These are phyloP conservation scores for Thalassiosira mediterranea DNA, from an alignment of 352 stramenopile species.

Conservation along the genomic window DNA sequence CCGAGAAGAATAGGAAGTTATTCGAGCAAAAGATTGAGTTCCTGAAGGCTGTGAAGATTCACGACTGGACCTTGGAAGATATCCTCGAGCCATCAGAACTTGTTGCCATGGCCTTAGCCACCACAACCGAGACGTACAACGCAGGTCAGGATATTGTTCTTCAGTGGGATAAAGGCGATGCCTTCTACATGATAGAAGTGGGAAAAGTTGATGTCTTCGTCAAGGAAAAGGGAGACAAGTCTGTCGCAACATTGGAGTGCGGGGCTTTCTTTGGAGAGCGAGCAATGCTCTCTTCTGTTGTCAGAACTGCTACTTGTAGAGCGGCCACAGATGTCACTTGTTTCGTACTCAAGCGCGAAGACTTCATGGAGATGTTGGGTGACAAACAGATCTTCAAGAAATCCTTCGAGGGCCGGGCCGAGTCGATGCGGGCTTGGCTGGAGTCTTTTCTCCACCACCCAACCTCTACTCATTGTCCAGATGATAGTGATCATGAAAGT, in stretches of 20 bases:
- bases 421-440: no score
- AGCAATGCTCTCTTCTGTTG: constrained; percentile 91
- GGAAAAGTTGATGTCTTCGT: constrained; percentile 71
- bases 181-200: constrained; percentile 81
- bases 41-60: constrained; percentile 61
- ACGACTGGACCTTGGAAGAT: constrained; percentile 53
- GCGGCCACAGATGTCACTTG: constrained; percentile 59
- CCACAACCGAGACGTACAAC: constrained; percentile 65
- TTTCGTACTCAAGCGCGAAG: constrained; percentile 89
- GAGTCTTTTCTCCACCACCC: no score
- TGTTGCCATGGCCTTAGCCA: constrained; percentile 74
- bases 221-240: constrained; percentile 46
- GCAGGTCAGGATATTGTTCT: constrained; percentile 81
- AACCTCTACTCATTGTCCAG: no score
- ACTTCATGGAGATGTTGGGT: constrained; percentile 92
- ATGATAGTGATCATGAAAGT: no score
- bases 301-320: constrained; percentile 77
- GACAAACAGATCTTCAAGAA: no score
- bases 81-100: constrained; percentile 79
- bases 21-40: constrained; percentile 64
- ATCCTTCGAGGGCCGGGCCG: no score
- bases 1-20: constrained; percentile 43
- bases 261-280: constrained; percentile 84
- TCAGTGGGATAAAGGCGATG: constrained; percentile 82
- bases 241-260: constrained; percentile 62